Conservation (phyloP, 2,329 filamentous ascomycete genomes). For the Myrmaecium sp. region DNA sequence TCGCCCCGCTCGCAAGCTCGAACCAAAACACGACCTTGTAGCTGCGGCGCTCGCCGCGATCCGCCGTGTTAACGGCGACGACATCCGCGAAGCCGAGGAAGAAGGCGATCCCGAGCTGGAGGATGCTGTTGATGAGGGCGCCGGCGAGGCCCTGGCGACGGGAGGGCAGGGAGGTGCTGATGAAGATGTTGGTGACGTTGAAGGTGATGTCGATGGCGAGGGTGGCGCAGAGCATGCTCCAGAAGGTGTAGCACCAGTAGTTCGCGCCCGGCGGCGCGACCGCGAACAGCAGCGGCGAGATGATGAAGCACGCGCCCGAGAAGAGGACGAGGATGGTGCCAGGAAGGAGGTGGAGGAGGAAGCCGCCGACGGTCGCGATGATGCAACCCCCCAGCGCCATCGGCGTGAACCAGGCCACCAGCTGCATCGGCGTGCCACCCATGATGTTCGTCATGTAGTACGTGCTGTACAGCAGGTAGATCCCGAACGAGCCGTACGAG, state of each 20-base stretch:
- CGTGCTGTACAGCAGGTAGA: constrained; percentile 54
- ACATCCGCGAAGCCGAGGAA: constrained; percentile 57
- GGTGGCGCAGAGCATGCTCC: constrained; percentile 51
- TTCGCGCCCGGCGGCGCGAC: constrained; percentile 38
- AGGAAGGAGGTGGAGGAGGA: constrained; percentile 49
- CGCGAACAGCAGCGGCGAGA: constrained; percentile 45
- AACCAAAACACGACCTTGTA: constrained; percentile 54
- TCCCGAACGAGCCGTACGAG: constrained; percentile 49
- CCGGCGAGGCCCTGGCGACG: constrained; percentile 55
- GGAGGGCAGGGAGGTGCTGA: constrained; percentile 52
- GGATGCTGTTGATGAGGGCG: constrained; percentile 50
- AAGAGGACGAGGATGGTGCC: constrained; percentile 46
- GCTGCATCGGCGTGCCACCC: constrained; percentile 40
- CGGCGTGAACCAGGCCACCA: constrained; percentile 53
- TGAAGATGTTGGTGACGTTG: constrained; percentile 57
- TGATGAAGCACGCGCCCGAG: constrained; percentile 41
- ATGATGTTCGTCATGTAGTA: constrained; percentile 49
- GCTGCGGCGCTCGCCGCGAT: constrained; percentile 29
- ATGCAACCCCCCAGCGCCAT: constrained; percentile 51
- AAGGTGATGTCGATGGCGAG: constrained; percentile 61
- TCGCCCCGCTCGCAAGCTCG: constrained; percentile 27
- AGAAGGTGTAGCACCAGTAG: constrained; percentile 63
- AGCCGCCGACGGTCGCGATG: constrained; percentile 44
- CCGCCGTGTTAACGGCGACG: constrained; percentile 29
- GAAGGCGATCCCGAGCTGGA: constrained; percentile 57